A percentile compares a stretch with the other conserved stretches of the same genome.
Evolutionary conservation across 192 early-diverging fungal species (phyloP).

Genomic region (Coemansia asiatica): DNA sequence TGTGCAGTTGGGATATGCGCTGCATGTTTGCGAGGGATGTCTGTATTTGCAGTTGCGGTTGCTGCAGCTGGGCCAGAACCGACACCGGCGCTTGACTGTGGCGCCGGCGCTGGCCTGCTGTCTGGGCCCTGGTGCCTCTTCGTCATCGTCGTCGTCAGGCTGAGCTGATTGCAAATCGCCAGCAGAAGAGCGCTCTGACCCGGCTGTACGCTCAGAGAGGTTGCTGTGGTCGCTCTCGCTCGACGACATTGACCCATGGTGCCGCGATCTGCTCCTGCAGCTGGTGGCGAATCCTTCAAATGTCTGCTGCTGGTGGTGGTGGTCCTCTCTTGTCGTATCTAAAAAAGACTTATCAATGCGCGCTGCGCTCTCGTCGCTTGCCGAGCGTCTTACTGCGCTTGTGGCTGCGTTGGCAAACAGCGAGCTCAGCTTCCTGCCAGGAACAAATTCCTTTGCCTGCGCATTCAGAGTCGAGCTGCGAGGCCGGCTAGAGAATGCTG

Average conservation of each 20-base stretch:
- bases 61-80: conserved; percentile 55
- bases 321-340: neutral
- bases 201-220: conserved; percentile 9
- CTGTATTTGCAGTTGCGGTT: conserved; percentile 54
- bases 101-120: neutral
- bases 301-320: conserved; percentile 11
- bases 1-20: conserved; percentile 29
- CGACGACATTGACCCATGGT: neutral
- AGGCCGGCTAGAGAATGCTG: conserved; percentile 5
- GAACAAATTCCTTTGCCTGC: conserved; percentile 42
- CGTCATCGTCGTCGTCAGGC: neutral
- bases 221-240: conserved; percentile 8
- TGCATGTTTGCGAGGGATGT: conserved; percentile 39
- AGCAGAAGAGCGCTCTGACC: neutral
- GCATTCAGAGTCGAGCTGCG: conserved; percentile 41
- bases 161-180: neutral
- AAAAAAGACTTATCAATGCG: no score
- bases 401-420: neutral
- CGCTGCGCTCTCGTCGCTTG: conserved; percentile 1
- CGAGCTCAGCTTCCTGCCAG: conserved; percentile 6
- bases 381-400: neutral
- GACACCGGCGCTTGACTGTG: conserved; percentile 37
- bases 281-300: no score
- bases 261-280: conserved; percentile 4
- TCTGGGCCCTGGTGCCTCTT: neutral